Evolutionary conservation across 2,329 filamentous ascomycete genomes (phyloP), one percentile per base, ranked within the genome.

Genomic region (Byssoonygena ceratinophila): DNA sequence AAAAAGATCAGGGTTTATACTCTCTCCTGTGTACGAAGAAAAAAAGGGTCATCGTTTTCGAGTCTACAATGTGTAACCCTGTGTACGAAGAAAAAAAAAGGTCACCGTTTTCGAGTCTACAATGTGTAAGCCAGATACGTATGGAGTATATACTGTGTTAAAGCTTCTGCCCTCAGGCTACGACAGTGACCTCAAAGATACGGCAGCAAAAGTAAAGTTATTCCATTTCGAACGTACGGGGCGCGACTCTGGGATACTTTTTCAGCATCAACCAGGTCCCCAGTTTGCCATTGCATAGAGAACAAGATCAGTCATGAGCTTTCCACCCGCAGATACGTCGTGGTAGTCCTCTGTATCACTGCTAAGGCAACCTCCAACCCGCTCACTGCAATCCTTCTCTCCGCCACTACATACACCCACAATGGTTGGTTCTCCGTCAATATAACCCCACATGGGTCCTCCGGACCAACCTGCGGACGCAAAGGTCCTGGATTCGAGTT

Each of bases 311-410:
- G 54, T 57, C 59, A 61, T 60, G 37, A 61, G 55, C 44, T 49
- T 59, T 9, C 59, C 59, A n/a, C 58, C 59, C n/a, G 59, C 58
- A 46, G 57, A 60, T 40, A 61, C 59, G 49, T 59, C 58, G 47
- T 61, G 59, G 40, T 57, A 58, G 6, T 48, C 51, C 22, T 55
- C 56, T n/a, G 36, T 46, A 40, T 57, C 53, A n/a, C 55, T 54
- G 12, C 44, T 36, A 12, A 55, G 55, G 31, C 59, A 61, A 12
- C 59, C 58, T 25, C 54, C 53, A 18, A 51, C 47, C 23, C 54
- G 52, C 40, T 61, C 58, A 40, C 58, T 60, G 43, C 59, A 61
- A 34, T 56, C 54, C 27, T 51, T 57, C 46, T 61, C 59, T 25
- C 52, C 57, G 4, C 59, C 59, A 36, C 59, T 61, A 40, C 59